Evolutionary conservation across 2,329 filamentous ascomycete species (phyloP).

Genomic region (Calonectria hongkongensis): DNA sequence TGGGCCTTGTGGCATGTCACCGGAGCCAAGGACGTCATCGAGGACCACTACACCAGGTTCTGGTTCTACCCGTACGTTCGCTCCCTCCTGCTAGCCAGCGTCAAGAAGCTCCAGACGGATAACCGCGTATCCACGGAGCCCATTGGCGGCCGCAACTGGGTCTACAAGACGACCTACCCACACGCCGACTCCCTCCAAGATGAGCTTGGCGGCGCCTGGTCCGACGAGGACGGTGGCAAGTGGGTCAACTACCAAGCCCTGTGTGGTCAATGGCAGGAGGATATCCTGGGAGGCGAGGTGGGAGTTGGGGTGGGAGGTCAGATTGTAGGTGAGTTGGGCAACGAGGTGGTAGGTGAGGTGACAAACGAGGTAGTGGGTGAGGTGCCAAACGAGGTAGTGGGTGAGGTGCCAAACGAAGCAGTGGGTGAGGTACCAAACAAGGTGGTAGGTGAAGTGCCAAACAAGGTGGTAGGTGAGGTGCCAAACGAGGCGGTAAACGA

Average conservation of each 20-base stretch:
- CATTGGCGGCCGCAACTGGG: slow-evolving; percentile 42
- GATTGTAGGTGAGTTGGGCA: too few relatives aligned
- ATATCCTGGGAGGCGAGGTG: slow-evolving; percentile 51
- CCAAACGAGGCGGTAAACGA: too few relatives aligned
- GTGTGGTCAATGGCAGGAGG: slow-evolving; percentile 51
- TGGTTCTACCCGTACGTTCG: slow-evolving; percentile 45
- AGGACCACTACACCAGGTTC: slow-evolving; percentile 42
- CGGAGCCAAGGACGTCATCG: slow-evolving; percentile 43
- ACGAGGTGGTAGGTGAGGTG: too few relatives aligned
- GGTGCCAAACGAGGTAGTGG: background rate
- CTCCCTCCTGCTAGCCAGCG: slow-evolving; percentile 36
- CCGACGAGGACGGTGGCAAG: slow-evolving; percentile 42
- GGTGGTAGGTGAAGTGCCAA: background rate
- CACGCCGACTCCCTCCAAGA: slow-evolving; percentile 35
- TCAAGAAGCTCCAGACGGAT: slow-evolving; percentile 29
- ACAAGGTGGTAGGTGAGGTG: too few relatives aligned
- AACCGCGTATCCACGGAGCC: slow-evolving; percentile 33
- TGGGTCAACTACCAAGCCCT: slow-evolving; percentile 56
- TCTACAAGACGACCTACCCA: slow-evolving; percentile 42
- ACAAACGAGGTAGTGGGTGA: background rate
- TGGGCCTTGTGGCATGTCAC: slow-evolving; percentile 45
- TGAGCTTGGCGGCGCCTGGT: slow-evolving; percentile 47
- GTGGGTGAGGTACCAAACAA: background rate
- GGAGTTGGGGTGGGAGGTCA: too few relatives aligned
- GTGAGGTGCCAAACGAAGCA: too few relatives aligned